Evolutionary conservation across 176 grass and related monocot species (phyloP).

Genomic region (Paspalum notatum): DNA sequence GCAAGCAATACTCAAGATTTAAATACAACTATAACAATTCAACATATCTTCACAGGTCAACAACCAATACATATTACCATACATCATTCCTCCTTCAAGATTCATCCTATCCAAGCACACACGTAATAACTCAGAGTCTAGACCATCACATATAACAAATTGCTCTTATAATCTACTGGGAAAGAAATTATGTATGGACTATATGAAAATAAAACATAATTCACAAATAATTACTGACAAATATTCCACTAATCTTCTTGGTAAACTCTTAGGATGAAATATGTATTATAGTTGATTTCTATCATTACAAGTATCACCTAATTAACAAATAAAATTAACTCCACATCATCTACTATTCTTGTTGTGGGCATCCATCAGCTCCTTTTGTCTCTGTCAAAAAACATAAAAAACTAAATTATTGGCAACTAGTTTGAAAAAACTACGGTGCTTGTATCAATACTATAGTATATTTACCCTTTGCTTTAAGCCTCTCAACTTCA

Average conservation of each 20-base stretch:
- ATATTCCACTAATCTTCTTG: neutral
- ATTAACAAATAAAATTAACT: neutral
- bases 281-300: neutral
- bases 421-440: neutral
- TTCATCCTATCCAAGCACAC: neutral
- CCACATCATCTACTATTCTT: constrained; percentile 5
- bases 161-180: neutral
- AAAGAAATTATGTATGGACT: neutral
- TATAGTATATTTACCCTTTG: constrained; percentile 41
- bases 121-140: neutral
- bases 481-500: constrained; percentile 50
- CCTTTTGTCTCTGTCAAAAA: constrained; percentile 11
- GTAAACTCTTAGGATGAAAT: neutral
- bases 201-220: neutral
- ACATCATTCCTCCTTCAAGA: neutral
- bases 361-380: neutral
- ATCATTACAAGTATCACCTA: constrained; percentile 16
- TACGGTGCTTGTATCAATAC: neutral
- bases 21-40: neutral
- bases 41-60: neutral
- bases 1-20: too few species aligned
- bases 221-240: neutral
- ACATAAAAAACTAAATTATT: neutral
- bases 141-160: neutral
- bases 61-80: neutral